These are phyloP conservation scores for Yamadazyma scolyti DNA, from an alignment of 805 yeast genomes.

Conservation along the genomic window DNA sequence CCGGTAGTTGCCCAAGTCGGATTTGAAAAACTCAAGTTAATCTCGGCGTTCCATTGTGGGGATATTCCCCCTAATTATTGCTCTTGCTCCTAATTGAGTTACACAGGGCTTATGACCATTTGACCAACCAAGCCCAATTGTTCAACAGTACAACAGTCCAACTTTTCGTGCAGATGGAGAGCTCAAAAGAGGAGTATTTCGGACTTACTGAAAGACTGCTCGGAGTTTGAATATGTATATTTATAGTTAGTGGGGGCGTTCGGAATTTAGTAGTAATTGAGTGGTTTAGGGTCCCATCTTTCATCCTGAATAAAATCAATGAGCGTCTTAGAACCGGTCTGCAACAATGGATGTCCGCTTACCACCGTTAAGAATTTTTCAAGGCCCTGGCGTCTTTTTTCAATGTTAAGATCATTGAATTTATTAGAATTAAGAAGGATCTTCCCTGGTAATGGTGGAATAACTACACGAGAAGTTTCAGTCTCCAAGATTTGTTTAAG, in stretches of 20 bases:
- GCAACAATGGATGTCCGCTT: slow-evolving; percentile 91
- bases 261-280: slow-evolving; percentile 9
- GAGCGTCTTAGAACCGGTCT: slow-evolving; percentile 75
- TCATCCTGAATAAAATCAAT: slow-evolving; percentile 87
- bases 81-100: too few relatives aligned
- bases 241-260: background rate
- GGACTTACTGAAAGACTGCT: too few relatives aligned
- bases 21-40: too few relatives aligned
- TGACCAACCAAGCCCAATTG: too few relatives aligned
- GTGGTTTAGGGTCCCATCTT: slow-evolving; percentile 50
- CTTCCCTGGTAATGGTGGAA: slow-evolving; percentile 92
- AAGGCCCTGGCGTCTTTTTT: slow-evolving; percentile 76
- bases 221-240: too few relatives aligned
- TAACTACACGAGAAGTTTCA: slow-evolving; percentile 74
- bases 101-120: too few relatives aligned
- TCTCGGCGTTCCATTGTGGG: too few relatives aligned
- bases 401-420: slow-evolving; percentile 79
- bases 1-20: too few relatives aligned
- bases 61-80: too few relatives aligned
- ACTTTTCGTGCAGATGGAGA: too few relatives aligned
- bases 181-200: too few relatives aligned
- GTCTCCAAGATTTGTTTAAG: slow-evolving; percentile 70
- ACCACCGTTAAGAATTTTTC: slow-evolving; percentile 75
- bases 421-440: slow-evolving; percentile 61
- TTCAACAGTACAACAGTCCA: too few relatives aligned